Conservation (phyloP, 2,329 filamentous ascomycete species). For the Achaetomium macrosporum region DNA sequence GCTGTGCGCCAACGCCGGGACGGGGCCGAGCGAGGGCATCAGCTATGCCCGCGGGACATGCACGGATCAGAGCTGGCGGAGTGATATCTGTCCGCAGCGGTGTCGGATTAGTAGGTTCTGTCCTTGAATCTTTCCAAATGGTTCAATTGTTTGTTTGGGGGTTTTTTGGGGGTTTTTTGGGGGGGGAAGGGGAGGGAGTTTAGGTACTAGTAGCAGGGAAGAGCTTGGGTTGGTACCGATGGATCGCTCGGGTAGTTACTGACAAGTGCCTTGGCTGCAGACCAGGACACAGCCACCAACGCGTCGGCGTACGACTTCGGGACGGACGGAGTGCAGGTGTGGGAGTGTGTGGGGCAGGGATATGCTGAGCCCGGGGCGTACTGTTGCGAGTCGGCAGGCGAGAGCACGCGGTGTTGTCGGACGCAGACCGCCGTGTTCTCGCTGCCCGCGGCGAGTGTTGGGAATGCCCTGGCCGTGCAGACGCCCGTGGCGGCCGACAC, state of each 20-base stretch:
- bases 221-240: too few species aligned
- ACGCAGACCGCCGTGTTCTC: slow-evolving; percentile 14
- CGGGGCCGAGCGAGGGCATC: slow-evolving; percentile 8
- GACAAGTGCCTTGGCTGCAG: neutral
- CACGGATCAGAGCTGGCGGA: slow-evolving; percentile 13
- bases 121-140: neutral
- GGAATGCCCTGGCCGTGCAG: slow-evolving; percentile 17
- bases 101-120: slow-evolving; percentile 16
- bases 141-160: too few species aligned
- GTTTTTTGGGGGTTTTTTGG: too few species aligned
- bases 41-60: slow-evolving; percentile 17
- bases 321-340: slow-evolving; percentile 16
- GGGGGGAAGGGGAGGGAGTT: too few species aligned
- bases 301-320: slow-evolving; percentile 14
- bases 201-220: too few species aligned
- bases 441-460: slow-evolving; percentile 10
- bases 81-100: slow-evolving; percentile 43
- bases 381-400: slow-evolving; percentile 17
- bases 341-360: slow-evolving; percentile 15
- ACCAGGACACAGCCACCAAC: slow-evolving; percentile 11
- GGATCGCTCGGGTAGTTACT: too few species aligned
- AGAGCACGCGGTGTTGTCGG: slow-evolving; percentile 16
- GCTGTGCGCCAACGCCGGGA: slow-evolving; percentile 10
- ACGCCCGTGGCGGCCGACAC: neutral
- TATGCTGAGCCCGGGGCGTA: slow-evolving; percentile 13